Conservation (phyloP, 305 asterid species). For the Fraxinus greggii region DNA sequence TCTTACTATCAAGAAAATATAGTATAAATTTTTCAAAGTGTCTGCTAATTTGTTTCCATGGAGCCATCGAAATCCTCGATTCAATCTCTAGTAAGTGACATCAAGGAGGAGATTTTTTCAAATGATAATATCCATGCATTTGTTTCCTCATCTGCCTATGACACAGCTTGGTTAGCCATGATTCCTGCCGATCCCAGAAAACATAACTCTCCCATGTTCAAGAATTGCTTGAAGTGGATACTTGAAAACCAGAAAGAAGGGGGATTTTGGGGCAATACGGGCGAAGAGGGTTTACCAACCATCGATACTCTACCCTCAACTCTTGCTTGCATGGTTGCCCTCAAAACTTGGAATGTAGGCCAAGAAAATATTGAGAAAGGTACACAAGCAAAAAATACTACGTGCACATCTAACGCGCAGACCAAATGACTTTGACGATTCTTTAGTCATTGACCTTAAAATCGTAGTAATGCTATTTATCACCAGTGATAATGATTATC, state of each 20-base stretch:
- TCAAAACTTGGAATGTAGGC: slow-evolving; percentile 35
- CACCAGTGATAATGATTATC: background rate
- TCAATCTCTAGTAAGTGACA: slow-evolving; percentile 33
- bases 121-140: background rate
- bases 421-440: background rate
- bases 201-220: slow-evolving; percentile 40
- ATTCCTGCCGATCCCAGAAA: slow-evolving; percentile 28
- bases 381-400: background rate
- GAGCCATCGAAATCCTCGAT: slow-evolving; percentile 29
- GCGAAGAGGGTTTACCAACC: slow-evolving; percentile 36
- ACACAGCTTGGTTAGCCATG: slow-evolving; percentile 70
- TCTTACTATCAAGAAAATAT: background rate
- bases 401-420: background rate
- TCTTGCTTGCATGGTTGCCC: slow-evolving; percentile 49
- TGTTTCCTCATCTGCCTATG: slow-evolving; percentile 45
- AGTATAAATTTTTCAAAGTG: background rate
- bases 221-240: slow-evolving; percentile 46
- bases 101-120: slow-evolving; percentile 38
- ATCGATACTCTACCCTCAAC: slow-evolving; percentile 52
- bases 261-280: slow-evolving; percentile 55
- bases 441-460: too few species aligned
- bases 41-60: slow-evolving; percentile 18
- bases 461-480: background rate
- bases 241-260: slow-evolving; percentile 42
- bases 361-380: slow-evolving; percentile 31